Base-by-base conservation (phyloP, 306 rosid genomes). In the Cicer judaicum region DNA sequence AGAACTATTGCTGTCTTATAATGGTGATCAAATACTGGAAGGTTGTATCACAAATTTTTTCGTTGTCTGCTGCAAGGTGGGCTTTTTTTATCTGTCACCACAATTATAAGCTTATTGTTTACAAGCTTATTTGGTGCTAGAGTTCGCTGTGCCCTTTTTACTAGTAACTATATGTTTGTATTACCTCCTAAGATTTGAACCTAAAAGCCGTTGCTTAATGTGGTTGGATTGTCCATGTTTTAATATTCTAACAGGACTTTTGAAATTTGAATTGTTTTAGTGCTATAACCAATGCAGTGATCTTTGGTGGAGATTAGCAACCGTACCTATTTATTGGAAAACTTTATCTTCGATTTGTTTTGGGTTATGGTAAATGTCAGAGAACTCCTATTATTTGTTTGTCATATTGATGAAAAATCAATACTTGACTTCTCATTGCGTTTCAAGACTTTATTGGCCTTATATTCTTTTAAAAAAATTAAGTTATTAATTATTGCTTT, bases 31-130 rank as follows among this genome's bases (percentile, higher is more conserved):
- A 50, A 77, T 94, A 63, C 97, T 93, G 21, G 98, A 93, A 86
- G 98, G 98, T 16, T 86, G 94, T 42, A 70, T 89, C 38, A 88
- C 97, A 7, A 94, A 91, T 71, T 89, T 93, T 79, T 93, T 88
- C 70, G 89, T 88, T 63, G 92, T 93, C 54, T 79, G 91, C 74
- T 40, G 82, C 75, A 91, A 87, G 98, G 98, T 93, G 76, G 16
- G 47, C 16, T 76, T 43, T 13, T 46, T 59, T 66, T 8, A 36
- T 75, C 47, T 21, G 41, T 77, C 66, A 7, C 29, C 48, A 52
- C 24, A 39, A 7, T 79, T 76, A 7, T 34, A 67, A 39, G 29
- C 68, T 40, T 39, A 56, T 42, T 40, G 16, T 53, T 18, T 46
- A 64, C 68, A 53, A 53, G 62, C 54, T 47, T 65, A 47, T 49